A percentile compares a stretch with the other conserved stretches of the same genome.
Evolutionary conservation across 2,329 filamentous ascomycete species (phyloP).

Genomic region (Scleromitrula shiraiana): DNA sequence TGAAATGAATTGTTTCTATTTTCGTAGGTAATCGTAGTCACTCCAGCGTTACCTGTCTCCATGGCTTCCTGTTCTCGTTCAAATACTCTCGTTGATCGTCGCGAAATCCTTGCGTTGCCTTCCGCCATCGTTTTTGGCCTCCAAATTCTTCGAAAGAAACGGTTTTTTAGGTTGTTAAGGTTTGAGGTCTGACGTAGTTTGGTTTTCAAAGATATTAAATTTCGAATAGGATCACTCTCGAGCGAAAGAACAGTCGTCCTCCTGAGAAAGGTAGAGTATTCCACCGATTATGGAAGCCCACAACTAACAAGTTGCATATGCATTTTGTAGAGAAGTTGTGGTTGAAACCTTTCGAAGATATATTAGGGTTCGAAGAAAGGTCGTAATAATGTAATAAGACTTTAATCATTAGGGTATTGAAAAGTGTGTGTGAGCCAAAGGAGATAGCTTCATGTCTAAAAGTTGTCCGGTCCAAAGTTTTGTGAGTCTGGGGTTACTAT

Average conservation of each 20-base stretch:
- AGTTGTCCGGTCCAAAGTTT: background rate
- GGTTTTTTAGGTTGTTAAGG: no score
- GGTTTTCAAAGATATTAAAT: background rate
- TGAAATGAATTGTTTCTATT: constrained; percentile 1
- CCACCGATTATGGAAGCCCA: background rate
- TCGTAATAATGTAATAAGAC: no score
- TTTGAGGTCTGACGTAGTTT: background rate
- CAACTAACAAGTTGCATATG: background rate
- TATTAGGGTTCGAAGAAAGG: no score
- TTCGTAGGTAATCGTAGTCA: constrained; percentile 1
- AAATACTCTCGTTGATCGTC: constrained; percentile 18
- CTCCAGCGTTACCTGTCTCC: constrained; percentile 5
- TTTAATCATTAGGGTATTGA: background rate
- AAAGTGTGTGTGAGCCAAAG: background rate
- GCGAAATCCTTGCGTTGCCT: constrained; percentile 15
- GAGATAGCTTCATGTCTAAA: background rate
- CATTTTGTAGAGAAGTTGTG: no score
- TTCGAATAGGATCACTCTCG: no score
- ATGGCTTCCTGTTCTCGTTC: constrained; percentile 13
- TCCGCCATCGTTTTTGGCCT: constrained; percentile 10
- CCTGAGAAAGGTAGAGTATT: background rate
- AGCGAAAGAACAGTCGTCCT: no score
- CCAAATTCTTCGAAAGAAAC: background rate
- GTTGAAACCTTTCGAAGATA: no score
- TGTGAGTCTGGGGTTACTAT: background rate